Percentiles rank a stretch among this genome's conserved stretches.
Evolutionary conservation across 2,329 filamentous ascomycete genomes (phyloP).

Genomic region (Geoglossum cookeanum): DNA sequence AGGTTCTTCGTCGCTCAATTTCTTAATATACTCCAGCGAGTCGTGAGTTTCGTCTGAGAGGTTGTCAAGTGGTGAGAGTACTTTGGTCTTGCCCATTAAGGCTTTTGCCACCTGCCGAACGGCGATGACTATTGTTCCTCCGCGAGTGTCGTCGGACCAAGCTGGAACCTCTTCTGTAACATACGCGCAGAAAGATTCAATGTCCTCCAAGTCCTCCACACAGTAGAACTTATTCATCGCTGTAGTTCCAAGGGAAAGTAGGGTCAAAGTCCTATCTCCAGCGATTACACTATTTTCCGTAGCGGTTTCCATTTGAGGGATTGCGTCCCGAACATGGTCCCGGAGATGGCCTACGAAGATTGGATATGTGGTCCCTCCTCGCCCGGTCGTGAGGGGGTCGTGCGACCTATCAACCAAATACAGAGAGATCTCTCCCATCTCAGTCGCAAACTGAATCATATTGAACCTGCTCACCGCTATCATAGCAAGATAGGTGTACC

Average conservation of each 20-base stretch:
- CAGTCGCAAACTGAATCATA: conserved; percentile 46
- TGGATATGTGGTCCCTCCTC: conserved; percentile 49
- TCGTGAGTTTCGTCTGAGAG: conserved; percentile 52
- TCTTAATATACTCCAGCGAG: conserved; percentile 36
- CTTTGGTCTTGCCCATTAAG: conserved; percentile 52
- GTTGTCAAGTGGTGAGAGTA: conserved; percentile 31
- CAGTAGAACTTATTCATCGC: conserved; percentile 49
- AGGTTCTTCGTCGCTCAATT: conserved; percentile 25
- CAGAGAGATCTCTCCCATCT: conserved; percentile 43
- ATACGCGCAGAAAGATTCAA: conserved; percentile 52
- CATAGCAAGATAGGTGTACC: conserved; percentile 47
- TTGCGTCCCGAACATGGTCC: conserved; percentile 37
- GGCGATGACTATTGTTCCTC: conserved; percentile 48
- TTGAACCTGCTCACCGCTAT: conserved; percentile 51
- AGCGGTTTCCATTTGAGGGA: conserved; percentile 42
- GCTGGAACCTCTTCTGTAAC: conserved; percentile 55
- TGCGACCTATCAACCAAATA: conserved; percentile 43
- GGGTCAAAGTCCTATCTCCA: conserved; percentile 52
- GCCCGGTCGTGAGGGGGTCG: conserved; percentile 45
- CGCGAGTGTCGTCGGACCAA: conserved; percentile 52
- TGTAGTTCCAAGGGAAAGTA: conserved; percentile 50
- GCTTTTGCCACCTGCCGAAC: conserved; percentile 48
- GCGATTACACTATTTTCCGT: conserved; percentile 46
- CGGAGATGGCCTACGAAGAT: conserved; percentile 54
- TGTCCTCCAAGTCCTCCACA: conserved; percentile 47